phyloP scores from a whole-genome alignment of 345 rosid species.

The Dipteronia sinensis region DNA sequence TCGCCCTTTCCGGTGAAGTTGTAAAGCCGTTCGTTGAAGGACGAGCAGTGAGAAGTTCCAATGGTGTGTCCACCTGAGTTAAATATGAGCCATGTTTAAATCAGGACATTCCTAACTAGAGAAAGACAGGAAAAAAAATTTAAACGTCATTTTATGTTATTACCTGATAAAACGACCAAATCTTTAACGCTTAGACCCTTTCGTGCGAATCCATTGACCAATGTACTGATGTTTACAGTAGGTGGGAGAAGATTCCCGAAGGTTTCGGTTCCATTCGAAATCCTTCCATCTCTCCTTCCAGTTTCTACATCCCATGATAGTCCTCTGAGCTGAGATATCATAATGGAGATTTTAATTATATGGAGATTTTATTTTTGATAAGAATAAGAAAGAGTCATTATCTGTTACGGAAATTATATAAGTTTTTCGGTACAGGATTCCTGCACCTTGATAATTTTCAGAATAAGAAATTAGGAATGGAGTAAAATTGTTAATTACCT shows the following conservation, averaged over 20 bases:
- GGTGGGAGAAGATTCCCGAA: conserved; percentile 38
- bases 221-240: conserved; percentile 33
- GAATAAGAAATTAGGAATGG: not conserved
- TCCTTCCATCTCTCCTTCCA: conserved; percentile 70
- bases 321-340: conserved; percentile 35
- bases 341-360: not conserved
- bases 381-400: too few relatives aligned
- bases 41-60: conserved; percentile 64
- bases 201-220: conserved; percentile 30
- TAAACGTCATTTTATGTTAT: not conserved
- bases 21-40: conserved; percentile 52
- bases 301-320: conserved; percentile 54
- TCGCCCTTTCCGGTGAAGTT: conserved; percentile 70
- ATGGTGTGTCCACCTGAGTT: conserved; percentile 63
- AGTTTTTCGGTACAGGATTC: too few relatives aligned
- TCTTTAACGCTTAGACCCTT: conserved; percentile 53
- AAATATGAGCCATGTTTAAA: not conserved
- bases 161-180: conserved; percentile 64
- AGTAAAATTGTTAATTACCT: conserved; percentile 32
- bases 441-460: too few relatives aligned
- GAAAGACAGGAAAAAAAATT: not conserved
- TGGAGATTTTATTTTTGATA: not conserved
- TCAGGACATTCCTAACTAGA: not conserved
- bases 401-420: too few relatives aligned
- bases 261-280: conserved; percentile 41